Evolutionary conservation across 2,329 filamentous ascomycete species (phyloP).

Genomic region (Metarhizium brunneum): DNA sequence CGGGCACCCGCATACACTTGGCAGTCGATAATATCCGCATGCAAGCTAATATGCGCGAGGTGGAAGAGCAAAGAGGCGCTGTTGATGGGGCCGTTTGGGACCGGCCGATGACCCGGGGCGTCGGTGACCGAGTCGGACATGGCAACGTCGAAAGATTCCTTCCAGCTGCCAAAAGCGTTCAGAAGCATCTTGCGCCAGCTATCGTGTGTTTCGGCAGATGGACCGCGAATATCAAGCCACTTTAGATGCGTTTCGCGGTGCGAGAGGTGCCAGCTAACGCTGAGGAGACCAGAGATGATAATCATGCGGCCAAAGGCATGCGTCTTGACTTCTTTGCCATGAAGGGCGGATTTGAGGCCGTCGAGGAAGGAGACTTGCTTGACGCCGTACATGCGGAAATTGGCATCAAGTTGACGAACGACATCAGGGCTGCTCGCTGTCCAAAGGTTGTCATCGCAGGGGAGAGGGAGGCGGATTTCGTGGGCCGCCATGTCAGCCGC

Average conservation of each 20-base stretch:
- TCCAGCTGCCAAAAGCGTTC: constrained; percentile 80
- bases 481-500: constrained; percentile 84
- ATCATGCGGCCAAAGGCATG: constrained; percentile 85
- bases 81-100: constrained; percentile 59
- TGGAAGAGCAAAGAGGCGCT: constrained; percentile 75
- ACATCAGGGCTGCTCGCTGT: constrained; percentile 68
- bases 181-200: constrained; percentile 73
- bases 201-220: constrained; percentile 51
- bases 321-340: constrained; percentile 70
- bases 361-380: constrained; percentile 76
- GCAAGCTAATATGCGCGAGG: constrained; percentile 79
- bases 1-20: constrained; percentile 80
- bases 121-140: constrained; percentile 33
- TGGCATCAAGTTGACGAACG: constrained; percentile 68
- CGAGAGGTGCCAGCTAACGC: constrained; percentile 85
- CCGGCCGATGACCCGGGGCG: constrained; percentile 27
- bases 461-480: constrained; percentile 76
- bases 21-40: constrained; percentile 81
- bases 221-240: constrained; percentile 61
- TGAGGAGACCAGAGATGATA: constrained; percentile 83
- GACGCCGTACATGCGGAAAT: constrained; percentile 67
- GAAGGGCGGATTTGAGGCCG: constrained; percentile 73
- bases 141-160: constrained; percentile 69
- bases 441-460: constrained; percentile 83
- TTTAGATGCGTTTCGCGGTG: constrained; percentile 78